Conservation (phyloP, 2,329 filamentous ascomycete species). For the Penicillium sp. region DNA sequence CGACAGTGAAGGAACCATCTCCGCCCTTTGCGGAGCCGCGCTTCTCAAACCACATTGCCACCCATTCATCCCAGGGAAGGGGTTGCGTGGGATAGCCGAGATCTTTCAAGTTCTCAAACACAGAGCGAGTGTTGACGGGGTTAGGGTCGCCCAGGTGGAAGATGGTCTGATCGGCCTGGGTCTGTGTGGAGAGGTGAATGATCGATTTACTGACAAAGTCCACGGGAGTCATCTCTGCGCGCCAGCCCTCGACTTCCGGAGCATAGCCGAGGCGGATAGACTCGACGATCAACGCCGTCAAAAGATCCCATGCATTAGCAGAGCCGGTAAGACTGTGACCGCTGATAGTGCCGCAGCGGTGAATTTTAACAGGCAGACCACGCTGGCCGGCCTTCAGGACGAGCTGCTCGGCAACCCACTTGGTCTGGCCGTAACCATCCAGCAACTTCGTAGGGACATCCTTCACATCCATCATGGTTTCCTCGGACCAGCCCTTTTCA, state of each 20-base stretch:
- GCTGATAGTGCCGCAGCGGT: slow-evolving; percentile 75
- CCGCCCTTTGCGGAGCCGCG: slow-evolving; percentile 65
- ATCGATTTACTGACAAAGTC: slow-evolving; percentile 79
- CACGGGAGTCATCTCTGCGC: slow-evolving; percentile 80
- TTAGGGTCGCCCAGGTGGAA: slow-evolving; percentile 76
- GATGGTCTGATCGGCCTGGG: slow-evolving; percentile 62
- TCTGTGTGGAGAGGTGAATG: slow-evolving; percentile 67
- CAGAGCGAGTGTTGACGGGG: slow-evolving; percentile 64
- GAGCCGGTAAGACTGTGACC: slow-evolving; percentile 75
- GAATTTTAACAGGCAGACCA: slow-evolving; percentile 70
- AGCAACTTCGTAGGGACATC: slow-evolving; percentile 69
- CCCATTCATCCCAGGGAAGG: slow-evolving; percentile 73
- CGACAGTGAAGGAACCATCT: slow-evolving; percentile 73
- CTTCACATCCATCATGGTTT: slow-evolving; percentile 65
- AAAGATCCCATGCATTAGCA: slow-evolving; percentile 75
- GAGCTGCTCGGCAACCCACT: slow-evolving; percentile 78
- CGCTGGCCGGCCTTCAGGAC: slow-evolving; percentile 69
- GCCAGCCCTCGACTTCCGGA: slow-evolving; percentile 73
- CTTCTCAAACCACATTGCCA: slow-evolving; percentile 71
- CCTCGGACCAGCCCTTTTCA: slow-evolving; percentile 70
- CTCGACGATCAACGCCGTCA: slow-evolving; percentile 75
- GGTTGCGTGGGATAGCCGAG: slow-evolving; percentile 71
- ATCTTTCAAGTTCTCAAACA: slow-evolving; percentile 66
- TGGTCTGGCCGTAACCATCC: slow-evolving; percentile 77
- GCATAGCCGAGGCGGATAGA: slow-evolving; percentile 71